phyloP scores from a whole-genome alignment of 345 rosid genomes.

The Salix exigua region DNA sequence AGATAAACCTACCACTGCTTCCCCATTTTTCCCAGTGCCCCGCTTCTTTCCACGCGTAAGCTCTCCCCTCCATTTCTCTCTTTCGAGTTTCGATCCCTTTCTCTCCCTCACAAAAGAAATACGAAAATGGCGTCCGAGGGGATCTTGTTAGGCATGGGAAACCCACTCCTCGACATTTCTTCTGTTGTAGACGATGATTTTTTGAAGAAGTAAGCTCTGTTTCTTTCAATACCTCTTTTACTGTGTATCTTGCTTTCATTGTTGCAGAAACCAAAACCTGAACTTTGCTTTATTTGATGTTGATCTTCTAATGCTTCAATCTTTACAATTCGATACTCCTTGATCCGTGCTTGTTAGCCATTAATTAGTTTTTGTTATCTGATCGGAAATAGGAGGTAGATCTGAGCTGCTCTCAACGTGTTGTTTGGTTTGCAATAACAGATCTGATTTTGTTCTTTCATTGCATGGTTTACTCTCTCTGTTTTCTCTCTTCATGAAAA shows the following conservation, averaged over 20 bases:
- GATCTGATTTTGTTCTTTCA: not conserved
- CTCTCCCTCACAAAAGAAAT: not conserved
- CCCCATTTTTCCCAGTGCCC: not conserved
- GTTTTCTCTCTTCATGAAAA: not conserved
- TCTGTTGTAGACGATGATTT: slow-evolving; percentile 88
- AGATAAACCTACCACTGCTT: too few species aligned
- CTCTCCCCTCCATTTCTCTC: not conserved
- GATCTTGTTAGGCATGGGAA: slow-evolving; percentile 85
- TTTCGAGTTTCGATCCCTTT: too few species aligned
- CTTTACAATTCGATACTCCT: not conserved
- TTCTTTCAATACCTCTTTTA: not conserved
- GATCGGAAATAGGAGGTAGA: not conserved
- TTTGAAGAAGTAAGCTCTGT: slow-evolving; percentile 51
- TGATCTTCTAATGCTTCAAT: not conserved
- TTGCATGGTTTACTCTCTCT: not conserved
- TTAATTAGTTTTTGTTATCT: not conserved
- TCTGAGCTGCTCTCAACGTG: not conserved
- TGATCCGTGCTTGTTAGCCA: not conserved
- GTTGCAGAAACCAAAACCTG: not conserved
- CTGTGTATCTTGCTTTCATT: not conserved
- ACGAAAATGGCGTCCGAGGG: slow-evolving; percentile 55
- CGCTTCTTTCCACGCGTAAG: not conserved
- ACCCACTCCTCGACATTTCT: slow-evolving; percentile 96
- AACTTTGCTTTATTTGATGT: not conserved
- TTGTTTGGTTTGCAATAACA: not conserved